phyloP scores from a whole-genome alignment of 202 grass and related monocot genomes.

The Zizania palustris region DNA sequence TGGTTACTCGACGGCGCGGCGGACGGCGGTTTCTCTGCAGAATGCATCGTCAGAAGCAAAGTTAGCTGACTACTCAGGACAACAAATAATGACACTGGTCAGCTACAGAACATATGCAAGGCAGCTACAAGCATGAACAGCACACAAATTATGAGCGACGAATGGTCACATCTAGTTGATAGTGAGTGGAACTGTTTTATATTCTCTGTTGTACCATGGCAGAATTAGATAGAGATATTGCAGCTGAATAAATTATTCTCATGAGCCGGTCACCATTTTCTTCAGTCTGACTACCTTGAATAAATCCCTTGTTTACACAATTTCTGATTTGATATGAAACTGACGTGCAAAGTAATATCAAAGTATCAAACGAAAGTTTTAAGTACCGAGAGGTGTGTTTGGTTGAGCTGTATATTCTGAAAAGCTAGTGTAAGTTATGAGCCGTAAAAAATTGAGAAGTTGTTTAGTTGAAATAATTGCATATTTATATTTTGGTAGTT shows the following conservation, averaged over 20 bases:
- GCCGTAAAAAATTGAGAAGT: no score
- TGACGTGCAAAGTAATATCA: neutral
- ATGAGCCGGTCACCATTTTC: neutral
- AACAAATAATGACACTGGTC: neutral
- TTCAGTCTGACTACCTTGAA: neutral
- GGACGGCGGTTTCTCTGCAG: conserved; percentile 44
- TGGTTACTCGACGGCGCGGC: conserved; percentile 1
- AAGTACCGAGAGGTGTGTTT: no score
- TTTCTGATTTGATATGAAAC: neutral
- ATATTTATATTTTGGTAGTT: no score
- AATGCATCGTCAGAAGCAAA: neutral
- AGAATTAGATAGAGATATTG: neutral
- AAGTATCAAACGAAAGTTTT: neutral
- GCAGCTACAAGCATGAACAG: neutral
- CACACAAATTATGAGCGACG: neutral
- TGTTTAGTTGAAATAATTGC: no score
- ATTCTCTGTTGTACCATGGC: neutral
- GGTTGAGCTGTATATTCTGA: no score
- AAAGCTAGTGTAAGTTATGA: no score
- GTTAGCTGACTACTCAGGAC: neutral
- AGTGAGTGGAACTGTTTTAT: neutral
- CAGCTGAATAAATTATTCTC: neutral
- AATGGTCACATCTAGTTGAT: neutral
- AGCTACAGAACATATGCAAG: neutral
- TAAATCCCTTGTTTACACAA: neutral